Evolutionary conservation across 257 asterid genomes (phyloP).

Genomic region (Ilex asprella): DNA sequence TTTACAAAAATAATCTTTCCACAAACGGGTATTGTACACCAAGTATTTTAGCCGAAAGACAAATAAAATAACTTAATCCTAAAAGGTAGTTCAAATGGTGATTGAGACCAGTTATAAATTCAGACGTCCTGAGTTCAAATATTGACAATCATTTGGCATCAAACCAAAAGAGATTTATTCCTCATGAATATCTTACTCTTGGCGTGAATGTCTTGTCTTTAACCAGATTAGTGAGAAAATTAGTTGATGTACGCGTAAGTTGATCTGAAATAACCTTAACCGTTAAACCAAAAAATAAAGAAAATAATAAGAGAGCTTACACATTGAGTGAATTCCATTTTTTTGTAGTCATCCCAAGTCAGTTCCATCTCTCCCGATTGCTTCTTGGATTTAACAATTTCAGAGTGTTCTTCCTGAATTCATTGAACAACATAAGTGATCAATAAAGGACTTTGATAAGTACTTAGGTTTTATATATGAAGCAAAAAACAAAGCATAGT

Average conservation of each 20-base stretch:
- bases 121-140: no score
- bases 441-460: neutral
- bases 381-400: slow-evolving; percentile 36
- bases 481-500: neutral
- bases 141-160: no score
- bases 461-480: neutral
- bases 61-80: neutral
- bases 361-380: slow-evolving; percentile 38
- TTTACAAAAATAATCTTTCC: neutral
- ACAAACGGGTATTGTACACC: neutral
- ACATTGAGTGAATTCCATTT: slow-evolving; percentile 92
- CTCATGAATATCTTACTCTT: no score
- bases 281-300: neutral
- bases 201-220: no score
- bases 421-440: neutral
- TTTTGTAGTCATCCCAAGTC: slow-evolving; percentile 87
- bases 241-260: no score
- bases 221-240: no score
- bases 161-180: no score
- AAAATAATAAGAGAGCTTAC: slow-evolving; percentile 30
- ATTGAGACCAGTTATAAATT: no score
- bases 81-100: neutral
- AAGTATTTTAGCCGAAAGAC: neutral
- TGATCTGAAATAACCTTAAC: no score
- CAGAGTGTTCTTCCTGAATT: slow-evolving; percentile 61